Base-by-base conservation (phyloP, 2,329 filamentous ascomycete species). In the Fusarium oxysporum region DNA sequence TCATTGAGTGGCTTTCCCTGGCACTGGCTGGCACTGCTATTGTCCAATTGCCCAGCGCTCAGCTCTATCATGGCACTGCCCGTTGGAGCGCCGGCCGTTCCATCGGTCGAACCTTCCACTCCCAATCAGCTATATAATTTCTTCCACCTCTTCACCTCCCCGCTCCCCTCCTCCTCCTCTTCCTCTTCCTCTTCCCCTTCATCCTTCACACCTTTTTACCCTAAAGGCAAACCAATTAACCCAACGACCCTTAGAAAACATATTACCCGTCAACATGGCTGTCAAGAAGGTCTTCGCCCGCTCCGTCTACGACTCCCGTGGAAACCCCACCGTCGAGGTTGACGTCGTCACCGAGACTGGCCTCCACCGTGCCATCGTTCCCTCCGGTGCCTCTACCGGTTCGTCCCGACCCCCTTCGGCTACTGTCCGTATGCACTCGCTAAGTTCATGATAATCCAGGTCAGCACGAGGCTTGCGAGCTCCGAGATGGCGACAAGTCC, bases 261-360 rank as follows among this genome's bases (percentile, higher is more conserved):
- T 56, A 67, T 28, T 53, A 72, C 64, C 53, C 60, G 64, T 79
- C 86, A 95, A 83, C 78, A 99, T 99, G 96, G 88, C 93, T 81
- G 94, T 96, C 86, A 91, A 91, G 85, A 96, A 95, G 89, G 90
- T 96, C 83, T 93, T 95, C 90, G 93, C 93, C 82, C 93, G 96
- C 83, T 95, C 92, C 82, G 95, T 99, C 88, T 99, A 96, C 91
- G 96, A 99, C 91, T 98, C 96, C 85, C 96, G 96, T 83, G 91
- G 91, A 84, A 99, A 99, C 92, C 96, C 96, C 81, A 99, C 96
- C 83, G 96, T 98, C 82, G 96, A 98, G 90, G 96, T 98, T 81
- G 96, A 98, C 84, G 91, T 98, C 80, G 93, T 97, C 86, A 98
- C 95, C 79, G 94, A 97, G 88, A 97, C 93, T 80, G 96, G 96